phyloP scores from a whole-genome alignment of 805 yeast genomes.

The Yamadazyma akitaensis region DNA sequence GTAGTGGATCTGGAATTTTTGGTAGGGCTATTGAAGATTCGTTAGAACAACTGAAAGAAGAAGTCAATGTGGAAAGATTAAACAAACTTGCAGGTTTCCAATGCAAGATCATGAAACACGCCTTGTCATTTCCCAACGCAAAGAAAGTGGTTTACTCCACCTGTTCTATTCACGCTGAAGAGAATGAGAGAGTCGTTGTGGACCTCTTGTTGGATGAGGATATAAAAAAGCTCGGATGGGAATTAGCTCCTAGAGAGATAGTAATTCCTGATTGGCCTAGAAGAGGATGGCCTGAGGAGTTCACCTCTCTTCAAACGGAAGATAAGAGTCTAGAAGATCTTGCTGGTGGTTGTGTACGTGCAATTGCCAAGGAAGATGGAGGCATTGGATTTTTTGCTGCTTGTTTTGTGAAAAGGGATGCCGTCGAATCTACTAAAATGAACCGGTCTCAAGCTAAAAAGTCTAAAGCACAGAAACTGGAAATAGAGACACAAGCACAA shows the following conservation, averaged over 20 bases:
- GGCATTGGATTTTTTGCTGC: constrained; percentile 99
- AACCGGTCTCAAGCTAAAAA: neutral
- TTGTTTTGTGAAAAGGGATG: constrained; percentile 56
- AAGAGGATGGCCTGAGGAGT: constrained; percentile 75
- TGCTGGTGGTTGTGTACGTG: constrained; percentile 86
- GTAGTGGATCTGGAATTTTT: constrained; percentile 97
- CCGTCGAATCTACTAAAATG: neutral
- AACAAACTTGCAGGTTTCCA: constrained; percentile 82
- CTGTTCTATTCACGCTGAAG: constrained; percentile 91
- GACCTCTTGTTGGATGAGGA: constrained; percentile 66
- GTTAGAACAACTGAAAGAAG: constrained; percentile 42
- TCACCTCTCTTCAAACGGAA: constrained; percentile 46
- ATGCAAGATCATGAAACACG: constrained; percentile 83
- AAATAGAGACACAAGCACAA: neutral
- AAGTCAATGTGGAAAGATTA: constrained; percentile 55
- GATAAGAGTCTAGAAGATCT: constrained; percentile 36
- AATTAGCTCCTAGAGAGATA: constrained; percentile 50
- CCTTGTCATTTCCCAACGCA: constrained; percentile 76
- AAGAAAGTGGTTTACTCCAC: constrained; percentile 85
- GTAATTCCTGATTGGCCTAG: constrained; percentile 85
- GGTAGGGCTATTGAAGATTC: constrained; percentile 71
- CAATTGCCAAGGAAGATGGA: constrained; percentile 84
- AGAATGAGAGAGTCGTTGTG: constrained; percentile 88
- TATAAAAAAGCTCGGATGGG: constrained; percentile 74
- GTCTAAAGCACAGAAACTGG: neutral